Percentiles rank a stretch among this genome's conserved stretches.
phyloP scores from a whole-genome alignment of 148 eudicot species.

The Amaranthus palmeri region DNA sequence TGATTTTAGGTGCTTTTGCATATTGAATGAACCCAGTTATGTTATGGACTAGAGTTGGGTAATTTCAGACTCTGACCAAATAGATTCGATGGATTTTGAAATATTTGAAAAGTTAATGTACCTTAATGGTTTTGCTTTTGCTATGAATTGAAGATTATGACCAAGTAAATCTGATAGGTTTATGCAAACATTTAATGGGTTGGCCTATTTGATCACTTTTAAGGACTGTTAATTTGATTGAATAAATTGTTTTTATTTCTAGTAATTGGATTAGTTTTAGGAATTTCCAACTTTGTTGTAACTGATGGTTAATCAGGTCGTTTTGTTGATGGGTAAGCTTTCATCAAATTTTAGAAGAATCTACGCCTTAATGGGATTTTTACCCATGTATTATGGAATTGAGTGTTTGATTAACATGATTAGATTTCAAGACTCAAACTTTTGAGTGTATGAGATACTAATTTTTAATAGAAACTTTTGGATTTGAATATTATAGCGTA shows the following conservation, averaged over 20 bases:
- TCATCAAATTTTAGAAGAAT: neutral
- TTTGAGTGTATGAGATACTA: neutral
- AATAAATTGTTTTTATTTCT: conserved; percentile 7
- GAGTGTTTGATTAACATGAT: neutral
- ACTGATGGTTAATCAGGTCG: neutral
- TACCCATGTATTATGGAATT: neutral
- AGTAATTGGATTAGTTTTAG: neutral
- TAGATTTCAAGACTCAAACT: neutral
- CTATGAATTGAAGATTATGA: neutral
- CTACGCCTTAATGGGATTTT: neutral
- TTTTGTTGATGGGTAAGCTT: neutral
- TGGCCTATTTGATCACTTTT: neutral
- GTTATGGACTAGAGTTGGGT: no score
- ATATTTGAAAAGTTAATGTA: no score
- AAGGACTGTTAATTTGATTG: conserved; percentile 6
- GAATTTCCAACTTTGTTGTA: neutral
- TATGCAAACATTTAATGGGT: conserved; percentile 3
- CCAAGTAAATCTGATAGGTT: conserved; percentile 2
- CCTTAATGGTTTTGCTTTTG: neutral
- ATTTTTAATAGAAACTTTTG: neutral
- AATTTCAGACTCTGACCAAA: no score
- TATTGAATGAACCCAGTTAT: no score
- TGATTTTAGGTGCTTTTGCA: no score
- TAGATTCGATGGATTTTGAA: no score
- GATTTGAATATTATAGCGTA: no score